A percentile compares a stretch with the other conserved stretches of the same genome.
Evolutionary conservation across 2,329 filamentous ascomycete species (phyloP).

Genomic region (Fusarium sp.): DNA sequence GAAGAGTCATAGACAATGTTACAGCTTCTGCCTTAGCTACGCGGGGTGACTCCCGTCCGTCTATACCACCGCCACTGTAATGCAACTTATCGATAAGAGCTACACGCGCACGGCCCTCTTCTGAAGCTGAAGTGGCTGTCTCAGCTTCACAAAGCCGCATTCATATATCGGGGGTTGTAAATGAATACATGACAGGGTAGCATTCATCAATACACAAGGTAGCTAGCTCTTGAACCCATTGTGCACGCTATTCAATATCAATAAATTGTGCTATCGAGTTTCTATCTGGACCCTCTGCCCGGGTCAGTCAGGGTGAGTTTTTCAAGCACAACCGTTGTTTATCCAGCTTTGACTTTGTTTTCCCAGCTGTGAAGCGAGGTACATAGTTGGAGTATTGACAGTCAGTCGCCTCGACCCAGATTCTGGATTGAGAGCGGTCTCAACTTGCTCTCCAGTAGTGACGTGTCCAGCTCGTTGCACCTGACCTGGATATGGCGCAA

Average conservation of each 20-base stretch:
- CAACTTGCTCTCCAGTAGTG: slow-evolving; percentile 1
- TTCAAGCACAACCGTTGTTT: slow-evolving; percentile 6
- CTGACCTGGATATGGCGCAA: slow-evolving; percentile 4
- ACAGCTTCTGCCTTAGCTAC: slow-evolving; percentile 10
- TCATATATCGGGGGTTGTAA: slow-evolving; percentile 33
- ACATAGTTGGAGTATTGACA: not conserved
- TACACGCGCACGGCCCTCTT: slow-evolving; percentile 13
- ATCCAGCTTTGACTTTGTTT: slow-evolving; percentile 3
- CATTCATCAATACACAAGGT: not conserved
- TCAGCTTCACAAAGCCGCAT: slow-evolving; percentile 22
- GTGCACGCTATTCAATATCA: not conserved
- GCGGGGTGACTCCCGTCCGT: slow-evolving; percentile 40
- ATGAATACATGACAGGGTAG: not conserved
- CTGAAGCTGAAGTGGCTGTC: not conserved
- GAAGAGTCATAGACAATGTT: slow-evolving; percentile 43
- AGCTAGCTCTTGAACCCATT: not conserved
- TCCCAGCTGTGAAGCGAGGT: not conserved
- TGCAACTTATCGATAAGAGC: slow-evolving; percentile 38
- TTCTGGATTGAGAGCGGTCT: not conserved
- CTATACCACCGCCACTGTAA: not conserved
- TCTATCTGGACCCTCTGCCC: slow-evolving; percentile 8
- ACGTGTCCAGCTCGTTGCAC: slow-evolving; percentile 7
- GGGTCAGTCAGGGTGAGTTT: slow-evolving; percentile 3
- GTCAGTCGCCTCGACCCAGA: not conserved
- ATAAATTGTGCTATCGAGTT: slow-evolving; percentile 14